Evolutionary conservation across 768 basidiomycete genomes (phyloP).

Genomic region (Tulasnella sp.): DNA sequence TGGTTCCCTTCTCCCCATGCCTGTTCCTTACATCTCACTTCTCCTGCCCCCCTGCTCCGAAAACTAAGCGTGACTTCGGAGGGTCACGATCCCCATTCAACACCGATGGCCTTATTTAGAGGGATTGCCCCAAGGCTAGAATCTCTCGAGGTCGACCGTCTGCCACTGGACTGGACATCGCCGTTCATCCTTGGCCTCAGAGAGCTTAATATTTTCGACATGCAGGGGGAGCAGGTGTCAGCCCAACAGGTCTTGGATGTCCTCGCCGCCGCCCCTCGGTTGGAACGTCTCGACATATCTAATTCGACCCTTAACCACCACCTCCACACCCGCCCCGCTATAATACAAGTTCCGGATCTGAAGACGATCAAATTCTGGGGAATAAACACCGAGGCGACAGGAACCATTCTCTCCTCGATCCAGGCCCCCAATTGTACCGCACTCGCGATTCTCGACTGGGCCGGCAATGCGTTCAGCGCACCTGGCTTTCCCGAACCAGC

Average conservation of each 20-base stretch:
- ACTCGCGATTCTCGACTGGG: not conserved
- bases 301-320: not conserved
- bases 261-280: too few species aligned
- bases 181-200: not conserved
- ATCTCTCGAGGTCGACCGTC: not conserved
- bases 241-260: too few species aligned
- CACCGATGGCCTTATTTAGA: not conserved
- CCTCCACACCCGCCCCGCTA: not conserved
- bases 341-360: not conserved
- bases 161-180: not conserved
- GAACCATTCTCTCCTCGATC: not conserved
- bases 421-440: not conserved
- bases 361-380: not conserved
- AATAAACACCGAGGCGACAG: not conserved
- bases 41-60: not conserved
- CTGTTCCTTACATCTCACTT: not conserved
- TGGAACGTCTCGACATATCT: conserved; percentile 75
- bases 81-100: not conserved
- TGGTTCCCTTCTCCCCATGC: not conserved
- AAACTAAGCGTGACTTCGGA: not conserved
- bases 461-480: not conserved
- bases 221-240: not conserved
- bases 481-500: not conserved
- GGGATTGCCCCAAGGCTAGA: not conserved
- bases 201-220: not conserved